phyloP scores from a whole-genome alignment of 495 filamentous ascomycete species.

The Schizothecium vesticola region DNA sequence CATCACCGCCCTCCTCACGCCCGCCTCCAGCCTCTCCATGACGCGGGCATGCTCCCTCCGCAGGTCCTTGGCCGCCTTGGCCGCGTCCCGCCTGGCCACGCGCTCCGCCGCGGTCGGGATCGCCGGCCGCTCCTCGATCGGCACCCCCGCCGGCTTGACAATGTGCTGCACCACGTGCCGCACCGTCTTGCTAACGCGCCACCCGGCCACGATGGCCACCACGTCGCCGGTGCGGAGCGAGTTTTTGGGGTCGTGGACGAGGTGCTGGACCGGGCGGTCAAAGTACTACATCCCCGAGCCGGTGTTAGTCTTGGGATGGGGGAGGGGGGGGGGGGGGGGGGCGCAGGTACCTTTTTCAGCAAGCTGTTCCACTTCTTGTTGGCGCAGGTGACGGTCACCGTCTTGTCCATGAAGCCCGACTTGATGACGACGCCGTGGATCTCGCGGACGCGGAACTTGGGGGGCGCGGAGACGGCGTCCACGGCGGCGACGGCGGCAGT shows the following conservation, averaged over 20 bases:
- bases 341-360: conserved; percentile 48
- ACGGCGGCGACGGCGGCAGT: conserved; percentile 21
- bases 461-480: conserved; percentile 10
- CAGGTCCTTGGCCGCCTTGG: conserved; percentile 47
- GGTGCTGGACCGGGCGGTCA: conserved; percentile 41
- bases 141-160: conserved; percentile 60
- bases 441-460: conserved; percentile 29
- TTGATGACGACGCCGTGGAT: conserved; percentile 59
- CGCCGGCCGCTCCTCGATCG: conserved; percentile 57
- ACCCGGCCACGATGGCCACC: conserved; percentile 67
- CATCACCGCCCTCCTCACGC: conserved; percentile 14
- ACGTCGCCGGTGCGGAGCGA: conserved; percentile 73
- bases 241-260: conserved; percentile 72
- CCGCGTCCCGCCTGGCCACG: conserved; percentile 41
- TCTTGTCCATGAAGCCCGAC: conserved; percentile 63
- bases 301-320: not conserved
- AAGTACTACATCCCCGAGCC: conserved; percentile 37
- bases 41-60: conserved; percentile 33
- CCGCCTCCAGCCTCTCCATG: not conserved
- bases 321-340: not conserved
- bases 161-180: conserved; percentile 74
- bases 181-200: conserved; percentile 57
- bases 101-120: conserved; percentile 61
- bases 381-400: conserved; percentile 62
- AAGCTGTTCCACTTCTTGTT: conserved; percentile 55